phyloP scores from a whole-genome alignment of 163 green algal species.

The Scenedesmus sp. region DNA sequence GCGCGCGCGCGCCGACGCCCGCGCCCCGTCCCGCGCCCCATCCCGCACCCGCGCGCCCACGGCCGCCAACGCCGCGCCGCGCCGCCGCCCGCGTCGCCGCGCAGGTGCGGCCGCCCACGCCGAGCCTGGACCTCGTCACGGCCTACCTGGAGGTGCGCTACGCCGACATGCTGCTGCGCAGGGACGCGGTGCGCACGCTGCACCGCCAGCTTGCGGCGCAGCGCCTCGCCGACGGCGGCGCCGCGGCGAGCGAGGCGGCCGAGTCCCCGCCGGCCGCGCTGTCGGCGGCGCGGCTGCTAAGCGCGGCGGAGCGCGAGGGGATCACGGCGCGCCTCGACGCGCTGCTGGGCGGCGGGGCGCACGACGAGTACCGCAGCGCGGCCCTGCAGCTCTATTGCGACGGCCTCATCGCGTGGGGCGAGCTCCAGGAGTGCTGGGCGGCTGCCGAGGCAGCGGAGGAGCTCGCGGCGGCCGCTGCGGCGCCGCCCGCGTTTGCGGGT shows the following conservation, averaged over 20 bases:
- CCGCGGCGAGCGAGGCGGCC: background rate
- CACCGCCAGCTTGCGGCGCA: background rate
- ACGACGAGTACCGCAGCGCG: conserved; percentile 11
- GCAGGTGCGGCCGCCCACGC: conserved; percentile 33
- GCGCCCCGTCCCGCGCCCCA: no score
- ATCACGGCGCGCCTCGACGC: background rate
- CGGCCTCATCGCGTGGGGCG: conserved; percentile 30
- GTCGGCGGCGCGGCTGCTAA: background rate
- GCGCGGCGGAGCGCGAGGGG: conserved; percentile 16
- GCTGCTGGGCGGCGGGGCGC: conserved; percentile 6
- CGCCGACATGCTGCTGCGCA: conserved; percentile 40
- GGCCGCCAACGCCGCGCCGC: no score
- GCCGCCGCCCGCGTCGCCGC: no score
- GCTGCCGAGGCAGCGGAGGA: conserved; percentile 33
- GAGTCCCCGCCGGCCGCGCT: conserved; percentile 25
- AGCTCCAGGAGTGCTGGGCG: conserved; percentile 39
- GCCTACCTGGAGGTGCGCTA: conserved; percentile 47
- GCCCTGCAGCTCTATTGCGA: conserved; percentile 34
- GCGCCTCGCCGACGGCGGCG: background rate
- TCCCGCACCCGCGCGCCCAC: no score
- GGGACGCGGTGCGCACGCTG: conserved; percentile 37
- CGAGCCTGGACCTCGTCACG: conserved; percentile 39
- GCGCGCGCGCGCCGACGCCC: no score
- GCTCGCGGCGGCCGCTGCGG: conserved; percentile 1
- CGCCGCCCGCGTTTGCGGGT: background rate